phyloP scores from a whole-genome alignment of 768 basidiomycete genomes.

The Tylopilus vinaceipallidus region DNA sequence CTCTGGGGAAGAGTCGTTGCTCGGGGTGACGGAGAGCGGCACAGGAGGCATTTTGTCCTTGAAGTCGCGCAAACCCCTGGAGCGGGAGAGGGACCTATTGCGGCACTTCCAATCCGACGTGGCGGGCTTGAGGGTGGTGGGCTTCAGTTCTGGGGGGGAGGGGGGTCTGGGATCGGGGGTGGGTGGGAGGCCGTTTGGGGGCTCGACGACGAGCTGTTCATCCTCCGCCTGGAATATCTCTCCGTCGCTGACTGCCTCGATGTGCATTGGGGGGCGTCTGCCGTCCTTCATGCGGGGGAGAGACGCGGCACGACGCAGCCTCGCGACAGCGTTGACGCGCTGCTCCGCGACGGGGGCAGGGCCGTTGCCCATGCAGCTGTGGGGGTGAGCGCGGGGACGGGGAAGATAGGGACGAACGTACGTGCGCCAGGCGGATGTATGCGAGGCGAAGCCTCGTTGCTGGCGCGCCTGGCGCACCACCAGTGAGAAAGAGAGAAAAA shows the following conservation, averaged over 20 bases:
- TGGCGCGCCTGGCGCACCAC: no score
- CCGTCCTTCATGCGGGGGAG: conserved; percentile 91
- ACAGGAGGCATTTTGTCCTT: conserved; percentile 65
- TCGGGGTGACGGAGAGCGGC: conserved; percentile 45
- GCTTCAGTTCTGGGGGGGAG: conserved; percentile 31
- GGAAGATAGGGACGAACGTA: conserved; percentile 4
- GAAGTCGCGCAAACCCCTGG: conserved; percentile 66
- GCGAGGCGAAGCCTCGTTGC: no score
- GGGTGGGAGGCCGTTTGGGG: no score
- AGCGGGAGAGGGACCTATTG: conserved; percentile 64
- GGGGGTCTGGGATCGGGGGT: no score
- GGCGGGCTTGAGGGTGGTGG: no score
- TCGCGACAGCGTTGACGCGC: conserved; percentile 84
- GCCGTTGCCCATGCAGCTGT: conserved; percentile 35
- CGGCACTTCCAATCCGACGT: conserved; percentile 66
- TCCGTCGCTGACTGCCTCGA: conserved; percentile 79
- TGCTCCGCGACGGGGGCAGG: conserved; percentile 61
- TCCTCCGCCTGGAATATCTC: conserved; percentile 54
- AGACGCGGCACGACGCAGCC: conserved; percentile 88
- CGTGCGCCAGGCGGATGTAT: no score
- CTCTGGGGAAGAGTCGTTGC: conserved; percentile 73
- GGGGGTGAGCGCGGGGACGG: background rate
- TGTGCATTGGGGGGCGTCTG: conserved; percentile 81
- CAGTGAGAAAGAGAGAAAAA: no score
- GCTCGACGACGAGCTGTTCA: conserved; percentile 14